Percentiles rank a stretch among this genome's conserved stretches.
Evolutionary conservation across 768 basidiomycete genomes (phyloP).

Genomic region (Galerina sulciceps): DNA sequence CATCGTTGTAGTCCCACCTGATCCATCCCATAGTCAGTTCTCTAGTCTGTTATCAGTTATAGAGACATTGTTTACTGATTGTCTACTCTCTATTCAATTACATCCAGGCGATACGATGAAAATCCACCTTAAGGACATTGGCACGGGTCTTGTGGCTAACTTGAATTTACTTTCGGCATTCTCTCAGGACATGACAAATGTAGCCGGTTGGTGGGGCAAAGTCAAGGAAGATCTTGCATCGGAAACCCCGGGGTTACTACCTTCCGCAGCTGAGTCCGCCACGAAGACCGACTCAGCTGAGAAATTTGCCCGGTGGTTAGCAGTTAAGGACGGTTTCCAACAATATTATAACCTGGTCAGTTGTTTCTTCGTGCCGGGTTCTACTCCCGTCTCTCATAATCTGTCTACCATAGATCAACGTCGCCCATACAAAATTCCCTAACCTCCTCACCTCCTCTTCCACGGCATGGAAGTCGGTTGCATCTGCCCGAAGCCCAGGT

Average conservation of each 20-base stretch:
- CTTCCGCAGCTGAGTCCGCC: slow-evolving; percentile 2
- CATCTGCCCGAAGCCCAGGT: slow-evolving; percentile 14
- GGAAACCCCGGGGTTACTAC: slow-evolving; percentile 14
- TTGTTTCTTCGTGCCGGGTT: neutral
- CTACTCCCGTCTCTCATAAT: neutral
- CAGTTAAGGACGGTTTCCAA: slow-evolving; percentile 27
- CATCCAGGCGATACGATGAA: slow-evolving; percentile 32
- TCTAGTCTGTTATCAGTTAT: neutral
- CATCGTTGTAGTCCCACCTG: slow-evolving; percentile 37
- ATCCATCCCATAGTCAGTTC: slow-evolving; percentile 36
- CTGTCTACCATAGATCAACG: slow-evolving; percentile 25
- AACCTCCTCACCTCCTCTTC: slow-evolving; percentile 29
- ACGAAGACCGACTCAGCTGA: slow-evolving; percentile 2
- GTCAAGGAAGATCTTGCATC: slow-evolving; percentile 31
- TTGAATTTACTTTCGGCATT: slow-evolving; percentile 38
- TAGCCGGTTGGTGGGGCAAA: slow-evolving; percentile 37
- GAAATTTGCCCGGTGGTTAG: slow-evolving; percentile 22
- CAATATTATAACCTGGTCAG: slow-evolving; percentile 34
- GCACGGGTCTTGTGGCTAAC: slow-evolving; percentile 41
- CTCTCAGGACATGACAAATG: slow-evolving; percentile 26
- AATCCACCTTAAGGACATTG: slow-evolving; percentile 40
- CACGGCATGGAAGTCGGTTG: slow-evolving; percentile 31
- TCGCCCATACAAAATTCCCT: slow-evolving; percentile 29
- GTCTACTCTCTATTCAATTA: neutral
- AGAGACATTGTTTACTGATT: neutral